Base-by-base conservation (phyloP, 257 asterid species). In the Lavandula angustifolia region DNA sequence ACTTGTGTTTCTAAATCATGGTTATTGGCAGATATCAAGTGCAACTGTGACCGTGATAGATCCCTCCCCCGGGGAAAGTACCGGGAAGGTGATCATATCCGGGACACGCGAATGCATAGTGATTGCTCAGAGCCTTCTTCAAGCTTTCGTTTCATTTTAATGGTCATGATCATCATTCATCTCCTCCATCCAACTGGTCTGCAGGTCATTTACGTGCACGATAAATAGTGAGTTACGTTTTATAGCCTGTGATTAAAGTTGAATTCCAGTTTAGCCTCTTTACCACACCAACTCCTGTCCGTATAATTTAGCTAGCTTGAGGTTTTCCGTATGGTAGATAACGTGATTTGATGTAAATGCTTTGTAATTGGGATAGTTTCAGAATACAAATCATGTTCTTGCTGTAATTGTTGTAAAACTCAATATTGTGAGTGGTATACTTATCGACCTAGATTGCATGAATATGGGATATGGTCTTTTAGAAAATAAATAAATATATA, bases 51-150 rank as follows among this genome's bases (percentile, higher is more conserved):
- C 42, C 9, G 44, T 81, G 70, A 68, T 72, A 54, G 81, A 74
- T 66, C 87, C 87, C 17, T 35, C 46, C 4, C 80, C 66, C 0
- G 87, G 89, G 47, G 76, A 75, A 61, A 14, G 65, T 43, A 74
- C 66, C 14, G 83, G 89, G 41, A 83, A 76, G 64, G 87, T 80
- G 70, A 72, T 71, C 17, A 78, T 83, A 44, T 57, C 76, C 4
- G 89, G 89, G 67, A 68, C 84, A 17, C 80, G 50, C 12, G 83
- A 76, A 31, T 68, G 70, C 40, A 76, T 83, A 47, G 73, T 37
- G 62, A 68, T 81, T 5, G 89, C 87, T 17, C 75, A 83, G 67
- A 78, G 78, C 75, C 69, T 83, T 55, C 78, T 81, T 66, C 84
- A 81, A 37, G 86, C 89, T 14, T 83, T 83, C 72, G 51, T 83